phyloP scores from a whole-genome alignment of 2,329 filamentous ascomycete genomes.

The Aspergillus melleus region DNA sequence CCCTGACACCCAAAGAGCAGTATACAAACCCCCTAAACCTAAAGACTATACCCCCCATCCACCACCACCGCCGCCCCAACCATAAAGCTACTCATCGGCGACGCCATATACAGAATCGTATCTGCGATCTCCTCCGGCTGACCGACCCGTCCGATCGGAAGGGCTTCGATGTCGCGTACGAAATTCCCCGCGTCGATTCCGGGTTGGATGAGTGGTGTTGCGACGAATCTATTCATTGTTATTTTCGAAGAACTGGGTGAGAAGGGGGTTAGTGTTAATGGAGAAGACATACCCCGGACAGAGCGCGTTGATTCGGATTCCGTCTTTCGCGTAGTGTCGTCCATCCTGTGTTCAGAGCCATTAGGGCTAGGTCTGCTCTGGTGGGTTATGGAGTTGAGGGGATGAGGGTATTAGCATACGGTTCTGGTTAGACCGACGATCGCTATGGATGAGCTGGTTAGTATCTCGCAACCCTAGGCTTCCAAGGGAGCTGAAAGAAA shows the following conservation, averaged over 20 bases:
- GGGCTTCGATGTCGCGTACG: conserved; percentile 44
- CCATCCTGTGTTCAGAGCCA: conserved; percentile 30
- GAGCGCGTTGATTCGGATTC: conserved; percentile 61
- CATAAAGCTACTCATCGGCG: conserved; percentile 46
- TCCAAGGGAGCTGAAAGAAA: not conserved
- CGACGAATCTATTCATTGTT: conserved; percentile 17
- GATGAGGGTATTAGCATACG: conserved; percentile 8
- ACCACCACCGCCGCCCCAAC: conserved; percentile 36
- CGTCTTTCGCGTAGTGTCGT: conserved; percentile 50
- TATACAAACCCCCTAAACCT: too few species aligned
- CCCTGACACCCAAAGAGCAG: too few species aligned
- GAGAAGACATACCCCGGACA: conserved; percentile 50
- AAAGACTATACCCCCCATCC: conserved; percentile 25
- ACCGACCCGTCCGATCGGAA: conserved; percentile 51
- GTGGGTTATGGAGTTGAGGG: not conserved
- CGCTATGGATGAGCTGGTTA: conserved; percentile 10
- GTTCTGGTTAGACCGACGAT: conserved; percentile 26
- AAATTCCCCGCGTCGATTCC: conserved; percentile 14
- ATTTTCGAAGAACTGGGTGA: not conserved
- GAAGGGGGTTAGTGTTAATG: not conserved
- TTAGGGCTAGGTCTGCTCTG: conserved; percentile 1
- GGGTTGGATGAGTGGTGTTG: conserved; percentile 23
- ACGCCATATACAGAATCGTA: conserved; percentile 47
- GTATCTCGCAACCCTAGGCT: too few species aligned
- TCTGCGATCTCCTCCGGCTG: conserved; percentile 57